Conservation (phyloP, 2,329 filamentous ascomycete species). For the Monilinia vaccinii-corymbosi region DNA sequence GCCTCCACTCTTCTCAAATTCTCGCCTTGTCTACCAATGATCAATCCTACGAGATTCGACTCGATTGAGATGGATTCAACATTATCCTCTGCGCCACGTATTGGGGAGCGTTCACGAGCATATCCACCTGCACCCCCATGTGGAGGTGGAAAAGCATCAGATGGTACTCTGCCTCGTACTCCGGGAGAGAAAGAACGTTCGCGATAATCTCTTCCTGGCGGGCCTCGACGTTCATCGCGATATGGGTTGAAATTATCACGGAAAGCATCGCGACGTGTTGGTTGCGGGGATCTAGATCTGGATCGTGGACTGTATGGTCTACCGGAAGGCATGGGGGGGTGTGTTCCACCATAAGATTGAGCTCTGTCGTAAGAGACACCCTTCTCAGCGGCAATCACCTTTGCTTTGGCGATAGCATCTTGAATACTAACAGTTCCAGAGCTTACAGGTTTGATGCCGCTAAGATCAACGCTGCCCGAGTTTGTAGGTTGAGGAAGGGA, state of each 20-base stretch:
- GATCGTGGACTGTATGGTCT: conserved; percentile 55
- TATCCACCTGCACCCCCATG: conserved; percentile 37
- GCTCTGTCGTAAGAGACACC: conserved; percentile 58
- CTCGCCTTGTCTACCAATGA: conserved; percentile 85
- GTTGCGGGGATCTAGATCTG: conserved; percentile 66
- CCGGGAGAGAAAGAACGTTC: conserved; percentile 67
- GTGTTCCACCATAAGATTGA: conserved; percentile 30
- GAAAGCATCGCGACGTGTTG: conserved; percentile 57
- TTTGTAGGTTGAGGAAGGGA: conserved; percentile 47
- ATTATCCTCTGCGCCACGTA: conserved; percentile 47
- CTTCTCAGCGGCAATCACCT: conserved; percentile 72
- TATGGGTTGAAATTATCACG: conserved; percentile 75
- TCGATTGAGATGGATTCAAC: conserved; percentile 80
- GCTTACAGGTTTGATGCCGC: conserved; percentile 67
- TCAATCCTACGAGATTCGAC: conserved; percentile 76
- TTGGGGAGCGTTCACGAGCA: conserved; percentile 48
- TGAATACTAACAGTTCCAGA: conserved; percentile 76
- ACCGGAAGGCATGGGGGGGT: conserved; percentile 38
- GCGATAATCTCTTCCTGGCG: conserved; percentile 44
- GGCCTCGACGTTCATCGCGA: conserved; percentile 70
- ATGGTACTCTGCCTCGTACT: conserved; percentile 41
- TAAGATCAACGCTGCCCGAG: conserved; percentile 72
- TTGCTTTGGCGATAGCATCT: conserved; percentile 77
- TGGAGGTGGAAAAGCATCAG: conserved; percentile 52
- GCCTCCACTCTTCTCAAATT: conserved; percentile 78